Evolutionary conservation across 495 filamentous ascomycete species (phyloP).

Genomic region (Pyronema omphalodes): DNA sequence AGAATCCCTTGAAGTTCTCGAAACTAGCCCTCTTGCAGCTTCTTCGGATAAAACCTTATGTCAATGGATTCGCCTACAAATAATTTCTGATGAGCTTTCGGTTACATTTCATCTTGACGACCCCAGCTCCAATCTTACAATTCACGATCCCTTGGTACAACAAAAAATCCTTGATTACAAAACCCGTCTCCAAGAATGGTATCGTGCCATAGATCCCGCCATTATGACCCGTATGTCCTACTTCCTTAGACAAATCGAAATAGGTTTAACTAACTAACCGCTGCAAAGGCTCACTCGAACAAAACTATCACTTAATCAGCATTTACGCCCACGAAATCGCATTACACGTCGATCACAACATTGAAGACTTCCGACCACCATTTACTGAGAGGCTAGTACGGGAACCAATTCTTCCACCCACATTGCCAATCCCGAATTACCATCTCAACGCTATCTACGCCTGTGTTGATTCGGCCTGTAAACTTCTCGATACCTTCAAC

Average conservation of each 20-base stretch:
- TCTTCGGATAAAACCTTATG: conserved; percentile 54
- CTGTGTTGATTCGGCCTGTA: conserved; percentile 54
- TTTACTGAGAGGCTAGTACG: conserved; percentile 31
- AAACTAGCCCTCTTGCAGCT: conserved; percentile 49
- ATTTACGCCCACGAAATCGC: conserved; percentile 80
- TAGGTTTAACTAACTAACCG: background rate
- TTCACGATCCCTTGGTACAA: conserved; percentile 55
- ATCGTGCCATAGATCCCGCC: conserved; percentile 3
- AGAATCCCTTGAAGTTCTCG: conserved; percentile 59
- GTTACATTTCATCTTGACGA: conserved; percentile 64
- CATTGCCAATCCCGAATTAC: conserved; percentile 34
- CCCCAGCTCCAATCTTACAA: conserved; percentile 38
- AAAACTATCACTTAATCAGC: conserved; percentile 46
- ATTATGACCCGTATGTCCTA: background rate
- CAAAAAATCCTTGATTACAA: conserved; percentile 61
- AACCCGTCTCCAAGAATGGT: conserved; percentile 53
- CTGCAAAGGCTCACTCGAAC: conserved; percentile 33
- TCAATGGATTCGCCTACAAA: conserved; percentile 58
- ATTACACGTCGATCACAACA: conserved; percentile 50
- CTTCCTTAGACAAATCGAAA: background rate
- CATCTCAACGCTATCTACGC: conserved; percentile 55
- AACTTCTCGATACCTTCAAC: conserved; percentile 52
- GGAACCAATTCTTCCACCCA: conserved; percentile 18
- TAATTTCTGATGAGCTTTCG: conserved; percentile 65
- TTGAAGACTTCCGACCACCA: conserved; percentile 40